Evolutionary conservation across 805 yeast genomes (phyloP).

Genomic region (Saccharomycopsis fibuligera): DNA sequence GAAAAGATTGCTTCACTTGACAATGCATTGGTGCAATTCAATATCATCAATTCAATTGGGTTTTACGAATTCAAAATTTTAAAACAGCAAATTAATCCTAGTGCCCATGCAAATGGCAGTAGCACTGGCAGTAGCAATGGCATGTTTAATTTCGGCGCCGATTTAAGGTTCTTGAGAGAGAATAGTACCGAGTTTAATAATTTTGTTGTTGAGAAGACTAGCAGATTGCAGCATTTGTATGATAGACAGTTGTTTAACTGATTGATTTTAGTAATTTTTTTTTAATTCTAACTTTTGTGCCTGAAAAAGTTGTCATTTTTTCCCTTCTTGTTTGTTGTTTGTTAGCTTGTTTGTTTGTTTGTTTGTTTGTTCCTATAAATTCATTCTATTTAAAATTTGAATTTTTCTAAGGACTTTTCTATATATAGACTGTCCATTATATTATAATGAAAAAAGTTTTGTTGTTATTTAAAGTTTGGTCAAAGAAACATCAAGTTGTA

Average conservation of each 20-base stretch:
- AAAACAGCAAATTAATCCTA: background rate
- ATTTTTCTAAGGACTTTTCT: too few relatives aligned
- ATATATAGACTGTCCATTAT: too few relatives aligned
- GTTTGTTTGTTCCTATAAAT: too few relatives aligned
- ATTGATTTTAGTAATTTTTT: too few relatives aligned
- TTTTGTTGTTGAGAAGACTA: background rate
- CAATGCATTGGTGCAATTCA: background rate
- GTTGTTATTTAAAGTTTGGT: too few relatives aligned
- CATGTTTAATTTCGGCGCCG: background rate
- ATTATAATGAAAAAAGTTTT: too few relatives aligned
- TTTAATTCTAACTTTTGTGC: too few relatives aligned
- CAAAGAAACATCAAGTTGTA: too few relatives aligned
- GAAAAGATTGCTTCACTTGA: background rate
- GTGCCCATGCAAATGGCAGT: background rate
- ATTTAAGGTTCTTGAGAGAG: background rate
- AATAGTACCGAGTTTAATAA: background rate
- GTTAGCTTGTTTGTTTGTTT: background rate
- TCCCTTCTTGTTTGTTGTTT: background rate
- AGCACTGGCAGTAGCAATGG: too few relatives aligned
- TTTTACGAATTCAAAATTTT: constrained; percentile 1
- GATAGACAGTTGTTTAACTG: background rate
- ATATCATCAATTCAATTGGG: constrained; percentile 1
- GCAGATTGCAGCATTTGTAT: background rate
- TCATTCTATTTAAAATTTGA: too few relatives aligned
- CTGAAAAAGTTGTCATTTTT: too few relatives aligned